Conservation (phyloP, 139 green algal species). For the Coccomyxa sp. region DNA sequence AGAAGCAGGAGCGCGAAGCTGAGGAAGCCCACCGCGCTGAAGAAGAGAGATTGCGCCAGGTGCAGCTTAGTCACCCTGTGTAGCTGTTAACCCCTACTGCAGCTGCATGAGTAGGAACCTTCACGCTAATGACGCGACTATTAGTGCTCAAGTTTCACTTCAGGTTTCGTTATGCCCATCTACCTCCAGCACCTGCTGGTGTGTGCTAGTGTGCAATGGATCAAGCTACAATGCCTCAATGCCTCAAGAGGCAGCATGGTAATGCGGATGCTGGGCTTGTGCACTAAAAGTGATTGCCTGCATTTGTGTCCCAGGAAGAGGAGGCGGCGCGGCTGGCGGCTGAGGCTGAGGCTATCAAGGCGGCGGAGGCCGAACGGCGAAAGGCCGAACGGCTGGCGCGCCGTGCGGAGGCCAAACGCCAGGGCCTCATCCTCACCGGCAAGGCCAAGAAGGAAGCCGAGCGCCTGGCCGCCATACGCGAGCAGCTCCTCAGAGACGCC, state of each 20-base stretch:
- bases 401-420: slow-evolving; percentile 71
- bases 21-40: slow-evolving; percentile 49
- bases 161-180: neutral
- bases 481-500: slow-evolving; percentile 71
- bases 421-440: slow-evolving; percentile 84
- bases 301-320: slow-evolving; percentile 48
- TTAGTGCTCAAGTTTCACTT: neutral
- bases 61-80: neutral
- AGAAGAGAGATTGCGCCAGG: slow-evolving; percentile 31
- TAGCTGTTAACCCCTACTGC: too few relatives aligned
- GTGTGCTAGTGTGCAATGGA: neutral
- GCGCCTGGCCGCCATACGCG: slow-evolving; percentile 71
- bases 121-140: too few relatives aligned
- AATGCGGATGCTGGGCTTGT: neutral
- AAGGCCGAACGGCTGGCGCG: slow-evolving; percentile 54
- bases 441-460: slow-evolving; percentile 92
- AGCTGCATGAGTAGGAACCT: too few relatives aligned
- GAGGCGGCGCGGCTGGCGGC: slow-evolving; percentile 47
- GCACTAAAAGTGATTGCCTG: neutral
- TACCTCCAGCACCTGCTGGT: too few relatives aligned
- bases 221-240: neutral
- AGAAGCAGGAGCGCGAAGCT: slow-evolving; percentile 61
- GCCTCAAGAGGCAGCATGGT: neutral
- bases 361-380: slow-evolving; percentile 59
- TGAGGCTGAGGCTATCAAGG: slow-evolving; percentile 60